Conservation (phyloP, 139 green algal species). For the Pleodorina starrii region DNA sequence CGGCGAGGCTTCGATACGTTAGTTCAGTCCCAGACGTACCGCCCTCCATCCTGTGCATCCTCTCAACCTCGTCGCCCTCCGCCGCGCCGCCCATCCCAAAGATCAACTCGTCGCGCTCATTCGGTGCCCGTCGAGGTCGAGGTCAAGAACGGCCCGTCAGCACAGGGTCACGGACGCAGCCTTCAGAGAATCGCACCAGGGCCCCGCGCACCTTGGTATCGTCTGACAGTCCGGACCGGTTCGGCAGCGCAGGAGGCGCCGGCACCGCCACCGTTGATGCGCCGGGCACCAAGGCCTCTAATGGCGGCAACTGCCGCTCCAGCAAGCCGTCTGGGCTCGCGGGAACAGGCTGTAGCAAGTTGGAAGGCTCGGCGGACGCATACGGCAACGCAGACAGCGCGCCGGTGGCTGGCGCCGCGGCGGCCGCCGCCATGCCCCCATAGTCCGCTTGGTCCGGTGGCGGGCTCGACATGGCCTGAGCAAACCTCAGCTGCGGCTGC, state of each 20-base stretch:
- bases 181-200: no score
- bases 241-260: background rate
- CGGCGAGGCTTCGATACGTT: no score
- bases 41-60: no score
- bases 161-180: no score
- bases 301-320: background rate
- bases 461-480: background rate
- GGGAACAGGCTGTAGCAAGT: background rate
- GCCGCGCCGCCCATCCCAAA: no score
- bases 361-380: background rate
- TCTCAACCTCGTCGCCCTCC: no score
- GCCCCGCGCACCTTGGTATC: constrained; percentile 33
- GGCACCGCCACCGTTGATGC: no score
- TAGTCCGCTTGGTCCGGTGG: background rate
- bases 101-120: no score
- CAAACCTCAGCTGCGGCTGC: background rate
- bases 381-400: constrained; percentile 4
- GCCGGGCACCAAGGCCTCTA: no score
- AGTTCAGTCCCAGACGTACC: no score
- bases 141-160: no score
- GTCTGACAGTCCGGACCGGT: background rate
- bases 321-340: background rate
- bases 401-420: background rate
- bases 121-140: no score
- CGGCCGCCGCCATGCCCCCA: background rate